Evolutionary conservation across 257 asterid species (phyloP).

Genomic region (Fraxinus cuspidata): DNA sequence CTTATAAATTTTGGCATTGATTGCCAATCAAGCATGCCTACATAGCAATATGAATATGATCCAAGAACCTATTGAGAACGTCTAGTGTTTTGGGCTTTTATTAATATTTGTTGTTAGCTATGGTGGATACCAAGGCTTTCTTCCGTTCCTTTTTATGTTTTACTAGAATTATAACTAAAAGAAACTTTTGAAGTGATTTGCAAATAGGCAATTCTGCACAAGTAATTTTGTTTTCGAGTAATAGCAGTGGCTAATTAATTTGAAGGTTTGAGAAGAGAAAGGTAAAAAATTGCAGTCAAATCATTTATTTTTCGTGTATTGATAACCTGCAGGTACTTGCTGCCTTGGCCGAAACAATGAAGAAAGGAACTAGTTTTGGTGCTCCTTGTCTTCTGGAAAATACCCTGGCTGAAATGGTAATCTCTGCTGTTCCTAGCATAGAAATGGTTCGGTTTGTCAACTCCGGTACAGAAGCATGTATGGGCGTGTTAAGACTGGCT

Average conservation of each 20-base stretch:
- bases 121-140: background rate
- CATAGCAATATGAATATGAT: background rate
- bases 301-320: background rate
- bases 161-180: background rate
- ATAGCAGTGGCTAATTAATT: constrained; percentile 7
- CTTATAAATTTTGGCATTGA: background rate
- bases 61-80: background rate
- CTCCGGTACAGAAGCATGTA: constrained; percentile 99
- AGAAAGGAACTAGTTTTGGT: constrained; percentile 98
- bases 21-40: background rate
- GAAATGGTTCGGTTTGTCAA: constrained; percentile 99
- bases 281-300: background rate
- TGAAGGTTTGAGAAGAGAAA: background rate
- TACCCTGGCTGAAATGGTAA: constrained; percentile 87
- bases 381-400: constrained; percentile 98
- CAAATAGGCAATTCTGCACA: background rate
- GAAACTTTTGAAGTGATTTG: background rate
- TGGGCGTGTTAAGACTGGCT: constrained; percentile 91
- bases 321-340: constrained; percentile 66
- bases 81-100: background rate
- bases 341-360: constrained; percentile 93
- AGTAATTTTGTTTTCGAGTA: background rate
- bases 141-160: background rate
- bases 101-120: background rate
- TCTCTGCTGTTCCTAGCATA: constrained; percentile 92